phyloP scores from a whole-genome alignment of 2,329 filamentous ascomycete species.

The Bipolaris bicolor region DNA sequence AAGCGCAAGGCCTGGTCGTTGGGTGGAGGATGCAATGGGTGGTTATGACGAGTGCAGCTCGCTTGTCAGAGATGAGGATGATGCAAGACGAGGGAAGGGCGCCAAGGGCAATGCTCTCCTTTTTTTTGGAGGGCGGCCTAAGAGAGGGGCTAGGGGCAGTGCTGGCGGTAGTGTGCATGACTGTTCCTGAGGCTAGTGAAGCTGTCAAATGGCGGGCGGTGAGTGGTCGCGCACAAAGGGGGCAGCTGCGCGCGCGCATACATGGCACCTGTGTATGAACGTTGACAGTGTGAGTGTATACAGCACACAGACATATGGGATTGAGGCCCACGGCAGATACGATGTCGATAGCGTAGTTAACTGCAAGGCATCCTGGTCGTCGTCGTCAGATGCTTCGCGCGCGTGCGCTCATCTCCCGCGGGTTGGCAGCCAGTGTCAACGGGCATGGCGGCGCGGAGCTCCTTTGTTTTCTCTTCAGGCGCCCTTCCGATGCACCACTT shows the following conservation, averaged over 20 bases:
- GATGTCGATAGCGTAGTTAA: too few relatives aligned
- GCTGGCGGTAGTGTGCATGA: not conserved
- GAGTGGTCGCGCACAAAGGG: not conserved
- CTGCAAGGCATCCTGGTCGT: not conserved
- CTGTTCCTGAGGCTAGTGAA: conserved; percentile 8
- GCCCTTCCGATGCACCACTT: conserved; percentile 3
- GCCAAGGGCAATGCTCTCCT: not conserved
- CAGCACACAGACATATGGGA: too few relatives aligned
- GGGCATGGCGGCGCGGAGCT: conserved; percentile 6
- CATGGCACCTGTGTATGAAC: not conserved
- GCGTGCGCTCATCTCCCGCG: not conserved
- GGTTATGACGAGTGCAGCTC: conserved; percentile 1
- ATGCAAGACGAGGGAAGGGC: conserved; percentile 2
- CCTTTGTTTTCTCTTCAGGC: conserved; percentile 11
- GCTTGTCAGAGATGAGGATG: not conserved
- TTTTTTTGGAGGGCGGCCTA: conserved; percentile 5
- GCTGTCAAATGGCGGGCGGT: not conserved
- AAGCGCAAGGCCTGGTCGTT: not conserved
- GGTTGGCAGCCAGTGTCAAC: not conserved
- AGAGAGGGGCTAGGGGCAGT: not conserved
- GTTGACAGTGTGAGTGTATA: too few relatives aligned
- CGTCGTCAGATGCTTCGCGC: not conserved
- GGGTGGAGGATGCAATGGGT: not conserved
- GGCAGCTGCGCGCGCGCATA: not conserved
- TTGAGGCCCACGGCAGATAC: too few relatives aligned